Evolutionary conservation across 208 protist genomes (phyloP).

Genomic region (Acanthamoeba divionensis): DNA sequence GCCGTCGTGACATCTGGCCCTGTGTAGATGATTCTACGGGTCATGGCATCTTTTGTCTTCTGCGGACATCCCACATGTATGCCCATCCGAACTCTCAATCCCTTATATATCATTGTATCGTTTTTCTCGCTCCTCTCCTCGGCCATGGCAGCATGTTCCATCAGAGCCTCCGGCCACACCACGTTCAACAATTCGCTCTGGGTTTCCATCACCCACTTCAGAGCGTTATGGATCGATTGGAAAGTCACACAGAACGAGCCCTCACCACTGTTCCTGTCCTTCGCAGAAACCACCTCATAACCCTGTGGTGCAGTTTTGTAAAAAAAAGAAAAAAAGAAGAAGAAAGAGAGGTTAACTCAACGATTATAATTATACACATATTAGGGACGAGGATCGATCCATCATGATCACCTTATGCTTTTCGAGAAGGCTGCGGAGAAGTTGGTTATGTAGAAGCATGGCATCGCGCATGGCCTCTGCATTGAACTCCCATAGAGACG

Average conservation of each 20-base stretch:
- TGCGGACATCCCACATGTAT: conserved; percentile 2
- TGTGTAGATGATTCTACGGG: conserved; percentile 6
- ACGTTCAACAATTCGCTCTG: conserved; percentile 4
- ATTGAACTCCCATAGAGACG: background rate
- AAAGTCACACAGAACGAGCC: conserved; percentile 36
- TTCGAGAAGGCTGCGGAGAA: background rate
- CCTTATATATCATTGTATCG: conserved; percentile 32
- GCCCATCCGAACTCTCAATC: conserved; percentile 46
- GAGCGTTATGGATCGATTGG: background rate
- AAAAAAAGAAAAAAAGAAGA: background rate
- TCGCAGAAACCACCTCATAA: conserved; percentile 28
- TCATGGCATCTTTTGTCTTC: conserved; percentile 2
- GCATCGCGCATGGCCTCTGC: conserved; percentile 18
- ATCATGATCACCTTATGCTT: conserved; percentile 5
- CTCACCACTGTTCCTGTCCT: background rate
- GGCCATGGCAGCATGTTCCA: conserved; percentile 26
- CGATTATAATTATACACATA: too few species aligned
- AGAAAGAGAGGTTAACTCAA: conserved; percentile 37
- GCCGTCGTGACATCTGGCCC: background rate
- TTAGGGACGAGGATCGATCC: too few species aligned
- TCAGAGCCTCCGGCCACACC: conserved; percentile 14
- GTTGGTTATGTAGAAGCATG: background rate
- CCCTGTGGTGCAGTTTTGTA: background rate
- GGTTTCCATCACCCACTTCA: background rate
- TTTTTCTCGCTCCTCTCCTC: conserved; percentile 45